Percentiles rank a stretch among this genome's conserved stretches.
These are phyloP conservation scores for Acmispon strigosus DNA, from an alignment of 306 rosid genomes.

Conservation along the genomic window DNA sequence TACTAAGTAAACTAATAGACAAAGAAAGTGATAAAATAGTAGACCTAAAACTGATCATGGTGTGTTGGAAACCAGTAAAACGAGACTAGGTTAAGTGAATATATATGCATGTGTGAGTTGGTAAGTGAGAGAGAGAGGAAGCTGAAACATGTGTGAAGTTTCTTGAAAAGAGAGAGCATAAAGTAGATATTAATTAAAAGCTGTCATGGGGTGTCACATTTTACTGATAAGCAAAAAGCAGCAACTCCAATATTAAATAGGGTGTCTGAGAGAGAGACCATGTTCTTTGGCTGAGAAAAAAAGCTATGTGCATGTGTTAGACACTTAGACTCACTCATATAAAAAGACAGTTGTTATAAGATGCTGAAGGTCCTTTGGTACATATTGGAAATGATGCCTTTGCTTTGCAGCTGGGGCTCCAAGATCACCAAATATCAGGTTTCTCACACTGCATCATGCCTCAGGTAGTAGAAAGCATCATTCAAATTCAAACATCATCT, in stretches of 20 bases:
- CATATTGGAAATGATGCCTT: constrained; percentile 23
- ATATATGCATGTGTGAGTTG: background rate
- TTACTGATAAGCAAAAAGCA: constrained; percentile 18
- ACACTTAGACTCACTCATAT: constrained; percentile 23
- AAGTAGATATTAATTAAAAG: constrained; percentile 17
- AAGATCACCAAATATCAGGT: constrained; percentile 13
- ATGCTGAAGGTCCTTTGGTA: constrained; percentile 28
- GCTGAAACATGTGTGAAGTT: background rate
- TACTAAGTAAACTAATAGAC: too few relatives aligned
- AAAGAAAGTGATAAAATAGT: background rate
- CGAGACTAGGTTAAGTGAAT: background rate
- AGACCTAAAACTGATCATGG: background rate
- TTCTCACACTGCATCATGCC: constrained; percentile 20
- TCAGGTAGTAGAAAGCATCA: constrained; percentile 22
- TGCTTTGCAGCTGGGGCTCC: constrained; percentile 29
- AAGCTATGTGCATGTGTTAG: constrained; percentile 28
- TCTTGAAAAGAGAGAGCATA: constrained; percentile 16
- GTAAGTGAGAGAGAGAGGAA: background rate
- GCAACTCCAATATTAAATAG: constrained; percentile 2
- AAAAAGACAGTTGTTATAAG: constrained; percentile 29
- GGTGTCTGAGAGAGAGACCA: constrained; percentile 27
- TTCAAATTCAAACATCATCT: background rate
- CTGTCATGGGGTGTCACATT: constrained; percentile 15
- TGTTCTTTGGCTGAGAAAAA: constrained; percentile 57
- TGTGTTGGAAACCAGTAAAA: background rate